Base-by-base conservation (phyloP, 768 basidiomycete genomes). In the Mycena rebaudengoi region DNA sequence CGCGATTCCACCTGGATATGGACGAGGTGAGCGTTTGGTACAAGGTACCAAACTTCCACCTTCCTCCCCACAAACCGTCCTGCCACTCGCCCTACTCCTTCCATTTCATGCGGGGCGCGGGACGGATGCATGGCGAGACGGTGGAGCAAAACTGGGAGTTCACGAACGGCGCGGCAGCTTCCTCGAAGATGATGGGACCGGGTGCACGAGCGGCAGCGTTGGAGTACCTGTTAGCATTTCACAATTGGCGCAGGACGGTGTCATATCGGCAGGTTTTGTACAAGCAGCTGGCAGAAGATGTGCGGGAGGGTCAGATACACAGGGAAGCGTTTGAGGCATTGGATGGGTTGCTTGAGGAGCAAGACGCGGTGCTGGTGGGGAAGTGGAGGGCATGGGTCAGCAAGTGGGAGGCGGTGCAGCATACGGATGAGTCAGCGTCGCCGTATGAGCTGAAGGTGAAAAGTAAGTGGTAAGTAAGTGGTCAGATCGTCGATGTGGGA, bases 31-130 rank as follows among this genome's bases (percentile, higher is more conserved):
- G 12, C 1, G 18, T 56, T 23, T 16, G 39, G 28, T 64, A 50
- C n/a, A 54, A 58, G 21, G 56, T 73, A 28, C 73, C 73, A 0
- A 74, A 74, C n/a, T 71, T 73, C 52, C 73, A 74, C 37, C 35
- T 70, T 0, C 53, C 37, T 4, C 51, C 40, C 2, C 73, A 74
- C 56, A 54, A 60, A 21, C 10, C 18, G 20, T 43, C 54, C 0
- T 73, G 73, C 40, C 63, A 68, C 25, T 52, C 50, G 20, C 37
- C 44, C 7, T 71, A 53, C 32, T 62, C 60, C 2, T 62, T 62
- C 25, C 50, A 62, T 39, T 54, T 18, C 20, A 44, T 53, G 43
- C 48, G 49, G 37, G 65, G 66, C 0, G 64, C 57, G 14, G 73
- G 71, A 16, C 32, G 62, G 5, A 70, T 66, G 12, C 51, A 74